phyloP scores from a whole-genome alignment of 768 basidiomycete genomes.

The Clitopilus passeckerianus region DNA sequence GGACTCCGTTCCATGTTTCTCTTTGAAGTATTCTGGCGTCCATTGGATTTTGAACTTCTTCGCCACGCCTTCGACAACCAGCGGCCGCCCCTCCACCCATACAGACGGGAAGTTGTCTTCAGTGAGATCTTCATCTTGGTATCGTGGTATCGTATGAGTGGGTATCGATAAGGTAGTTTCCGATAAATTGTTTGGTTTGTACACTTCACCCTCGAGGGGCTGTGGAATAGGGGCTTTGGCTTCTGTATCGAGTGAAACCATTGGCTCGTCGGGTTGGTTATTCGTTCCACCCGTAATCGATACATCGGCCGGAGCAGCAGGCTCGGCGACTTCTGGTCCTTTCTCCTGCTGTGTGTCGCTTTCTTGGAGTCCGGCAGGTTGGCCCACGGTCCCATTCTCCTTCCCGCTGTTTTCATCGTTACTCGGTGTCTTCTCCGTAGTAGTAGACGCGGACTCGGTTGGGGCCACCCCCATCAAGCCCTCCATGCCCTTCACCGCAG shows the following conservation, averaged over 20 bases:
- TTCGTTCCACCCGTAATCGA: not conserved
- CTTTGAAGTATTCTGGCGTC: constrained; percentile 77
- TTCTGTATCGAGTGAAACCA: not conserved
- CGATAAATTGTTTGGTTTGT: constrained; percentile 11
- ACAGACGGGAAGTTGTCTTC: constrained; percentile 57
- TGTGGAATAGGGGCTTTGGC: not conserved
- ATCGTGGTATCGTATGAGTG: constrained; percentile 37
- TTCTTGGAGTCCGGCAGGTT: not conserved
- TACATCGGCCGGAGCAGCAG: not conserved
- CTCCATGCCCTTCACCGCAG: constrained; percentile 69
- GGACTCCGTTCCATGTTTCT: constrained; percentile 54
- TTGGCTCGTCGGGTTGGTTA: not conserved
- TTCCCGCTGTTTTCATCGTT: not conserved
- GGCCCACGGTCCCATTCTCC: not conserved
- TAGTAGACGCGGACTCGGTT: not conserved
- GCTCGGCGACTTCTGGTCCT: not conserved
- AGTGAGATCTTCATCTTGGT: constrained; percentile 44
- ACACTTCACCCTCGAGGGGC: not conserved
- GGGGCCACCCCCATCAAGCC: constrained; percentile 26
- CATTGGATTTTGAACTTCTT: constrained; percentile 64
- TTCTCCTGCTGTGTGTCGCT: not conserved
- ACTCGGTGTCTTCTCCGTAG: not conserved
- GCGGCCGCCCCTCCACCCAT: constrained; percentile 71
- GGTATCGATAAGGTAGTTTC: constrained; percentile 29
- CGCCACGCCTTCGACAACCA: constrained; percentile 67